Base-by-base conservation (phyloP, 2,329 filamentous ascomycete genomes). In the Aureobasidium mangrovei region DNA sequence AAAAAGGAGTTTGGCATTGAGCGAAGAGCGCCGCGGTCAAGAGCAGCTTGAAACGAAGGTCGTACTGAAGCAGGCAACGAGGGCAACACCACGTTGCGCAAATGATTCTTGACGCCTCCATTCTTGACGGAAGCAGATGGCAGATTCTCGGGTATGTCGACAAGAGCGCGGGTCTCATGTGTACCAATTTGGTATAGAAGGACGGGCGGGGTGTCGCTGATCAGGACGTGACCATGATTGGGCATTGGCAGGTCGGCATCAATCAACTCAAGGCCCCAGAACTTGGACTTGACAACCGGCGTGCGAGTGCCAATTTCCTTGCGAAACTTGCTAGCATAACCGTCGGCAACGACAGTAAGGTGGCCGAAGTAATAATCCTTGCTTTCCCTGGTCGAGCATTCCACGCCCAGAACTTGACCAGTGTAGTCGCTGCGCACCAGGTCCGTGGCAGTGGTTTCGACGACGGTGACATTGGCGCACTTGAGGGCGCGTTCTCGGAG, bases 1-100 rank as follows among this genome's bases (percentile, higher is more conserved):
- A 98, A 81, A 77, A 87, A 98, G 58, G 86, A 91, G 72, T 97
- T 98, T 51, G 93, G 93, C 93, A 98, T 98, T 62, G 83, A 88
- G 12, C 89, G 84, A 57, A 96, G 81, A 61, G 83, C 83, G 63
- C 87, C 86, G 60, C 84, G 66, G 46, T 86, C 87, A 7, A 98
- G 75, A 2, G 93, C 93, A 35, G 77, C 80, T 60, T 77, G 73
- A 69, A 95, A 91, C 4, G 83, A 81, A 0, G 89, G 85, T 56
- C 80, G 86, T 1, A 95, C 80, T 52, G 76, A 74, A 24, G 78
- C 68, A 0, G 93, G 93, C 1, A 98, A 77, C 0, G 81, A 78
- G 0, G 91, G 91, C 0, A 96, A 74, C 10, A 95, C 87, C 3
- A 84, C 78, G 61, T 91, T 88, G 57, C 79, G 74, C 60, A 98